Base-by-base conservation (phyloP, 805 yeast genomes). In the Monosporozyma aerobia region DNA sequence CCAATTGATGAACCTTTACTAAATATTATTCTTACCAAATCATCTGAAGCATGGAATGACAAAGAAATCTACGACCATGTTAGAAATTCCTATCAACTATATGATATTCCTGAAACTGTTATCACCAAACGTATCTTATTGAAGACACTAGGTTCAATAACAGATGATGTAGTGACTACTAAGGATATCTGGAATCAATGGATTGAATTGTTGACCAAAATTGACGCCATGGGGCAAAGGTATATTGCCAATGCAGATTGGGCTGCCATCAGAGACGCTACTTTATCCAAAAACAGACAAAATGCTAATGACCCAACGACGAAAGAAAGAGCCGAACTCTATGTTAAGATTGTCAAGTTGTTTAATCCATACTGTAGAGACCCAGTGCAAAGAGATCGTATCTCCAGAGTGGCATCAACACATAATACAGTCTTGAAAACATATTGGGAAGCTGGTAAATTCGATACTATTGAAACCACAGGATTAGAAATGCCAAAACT, bases 201-300 rank as follows among this genome's bases (percentile, higher is more conserved):
- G 87, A 68, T 73, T 54, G 75, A 76, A 45, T 65, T 77, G 35
- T 63, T 81, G 30, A 47, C 53, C 33, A 74, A 78, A 57, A 79
- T 80, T 54, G 77, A 75, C 25, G 63, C 65, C 40, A 73, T 72
- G 51, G 79, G 80, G 8, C 78, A 77, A 67, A 68, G 64, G 25
- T 83, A 80, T 64, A 81, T 85, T 59, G 88, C 90, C 4, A 81
- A 80, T 64, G 90, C 90, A 10, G 90, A 85, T 68, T 85, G 90
- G 90, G 82, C 87, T 27, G 84, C 90, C 2, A 66, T 85, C 51
- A 79, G 90, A 70, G 88, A 83, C 65, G 87, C 90, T 22, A 85
- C 92, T 1, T 54, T 64, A 7, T 54, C 59, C 3, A 61, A 62
- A 61, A 50, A 64, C 13, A 22, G n/a, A 11, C 23, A 30, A n/a